Evolutionary conservation across 148 eudicot genomes (phyloP).

Genomic region (Dianthus caryophyllus): DNA sequence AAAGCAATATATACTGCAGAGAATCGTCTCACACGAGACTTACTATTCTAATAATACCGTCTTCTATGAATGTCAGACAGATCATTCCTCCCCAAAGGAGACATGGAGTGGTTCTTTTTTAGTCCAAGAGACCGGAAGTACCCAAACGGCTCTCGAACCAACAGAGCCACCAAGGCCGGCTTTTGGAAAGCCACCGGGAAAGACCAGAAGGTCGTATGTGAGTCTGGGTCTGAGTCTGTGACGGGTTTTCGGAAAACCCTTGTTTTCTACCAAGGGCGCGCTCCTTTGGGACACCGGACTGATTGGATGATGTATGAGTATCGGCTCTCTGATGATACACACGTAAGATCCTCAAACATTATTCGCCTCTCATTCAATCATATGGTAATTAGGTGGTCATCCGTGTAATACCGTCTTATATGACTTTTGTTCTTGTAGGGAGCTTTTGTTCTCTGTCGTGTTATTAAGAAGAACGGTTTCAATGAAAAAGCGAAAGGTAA

Average conservation of each 20-base stretch:
- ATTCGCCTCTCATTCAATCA: neutral
- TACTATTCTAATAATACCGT: neutral
- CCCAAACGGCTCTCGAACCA: constrained; percentile 79
- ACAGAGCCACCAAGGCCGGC: constrained; percentile 83
- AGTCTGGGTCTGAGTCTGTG: constrained; percentile 28
- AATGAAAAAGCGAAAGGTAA: constrained; percentile 36
- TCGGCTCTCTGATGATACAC: constrained; percentile 65
- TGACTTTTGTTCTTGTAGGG: constrained; percentile 37
- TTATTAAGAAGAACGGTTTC: constrained; percentile 51
- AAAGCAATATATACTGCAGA: no score
- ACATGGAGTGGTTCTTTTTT: constrained; percentile 94
- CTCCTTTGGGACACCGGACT: constrained; percentile 74
- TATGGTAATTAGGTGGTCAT: no score
- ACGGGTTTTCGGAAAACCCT: constrained; percentile 74
- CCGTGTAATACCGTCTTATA: no score
- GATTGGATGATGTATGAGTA: constrained; percentile 95
- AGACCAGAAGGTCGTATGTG: constrained; percentile 67
- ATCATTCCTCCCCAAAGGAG: constrained; percentile 77
- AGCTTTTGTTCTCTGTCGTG: constrained; percentile 68
- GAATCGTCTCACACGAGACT: neutral
- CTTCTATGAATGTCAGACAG: constrained; percentile 47
- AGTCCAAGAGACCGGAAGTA: constrained; percentile 75
- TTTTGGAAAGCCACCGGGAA: constrained; percentile 97
- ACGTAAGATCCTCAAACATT: constrained; percentile 36
- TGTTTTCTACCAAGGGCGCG: constrained; percentile 82